Evolutionary conservation across 2,329 filamentous ascomycete species (phyloP).

Genomic region (Teratosphaeria destructans): DNA sequence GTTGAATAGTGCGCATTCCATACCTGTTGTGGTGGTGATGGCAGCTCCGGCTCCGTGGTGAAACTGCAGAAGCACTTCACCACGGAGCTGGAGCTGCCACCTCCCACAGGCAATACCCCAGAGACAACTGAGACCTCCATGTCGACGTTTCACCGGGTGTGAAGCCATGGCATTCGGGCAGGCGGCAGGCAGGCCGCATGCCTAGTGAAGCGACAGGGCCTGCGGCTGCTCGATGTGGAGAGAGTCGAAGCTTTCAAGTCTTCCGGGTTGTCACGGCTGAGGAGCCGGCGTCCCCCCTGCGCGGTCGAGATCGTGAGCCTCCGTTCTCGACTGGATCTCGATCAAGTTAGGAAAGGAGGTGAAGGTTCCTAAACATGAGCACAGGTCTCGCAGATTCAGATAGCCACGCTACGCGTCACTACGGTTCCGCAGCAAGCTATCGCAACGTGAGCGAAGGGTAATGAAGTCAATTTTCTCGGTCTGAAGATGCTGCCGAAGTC

Average conservation of each 20-base stretch:
- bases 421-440: neutral
- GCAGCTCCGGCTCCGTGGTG: too few species aligned
- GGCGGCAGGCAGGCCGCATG: neutral
- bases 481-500: neutral
- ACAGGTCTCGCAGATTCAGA: neutral
- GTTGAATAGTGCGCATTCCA: too few species aligned
- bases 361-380: neutral
- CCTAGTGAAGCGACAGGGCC: neutral
- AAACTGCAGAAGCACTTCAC: too few species aligned
- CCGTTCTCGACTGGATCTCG: neutral
- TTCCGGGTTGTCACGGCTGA: neutral
- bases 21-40: too few species aligned
- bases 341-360: neutral
- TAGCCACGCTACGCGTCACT: neutral
- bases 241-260: neutral
- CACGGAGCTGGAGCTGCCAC: too few species aligned
- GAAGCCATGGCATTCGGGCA: too few species aligned
- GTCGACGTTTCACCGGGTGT: too few species aligned
- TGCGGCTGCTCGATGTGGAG: neutral
- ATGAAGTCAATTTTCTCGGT: neutral
- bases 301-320: neutral
- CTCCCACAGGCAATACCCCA: too few species aligned
- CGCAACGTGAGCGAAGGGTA: neutral
- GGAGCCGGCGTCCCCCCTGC: neutral
- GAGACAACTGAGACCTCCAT: too few species aligned